Conservation (phyloP, 2,329 filamentous ascomycete genomes). For the Colletotrichum gigasporum region DNA sequence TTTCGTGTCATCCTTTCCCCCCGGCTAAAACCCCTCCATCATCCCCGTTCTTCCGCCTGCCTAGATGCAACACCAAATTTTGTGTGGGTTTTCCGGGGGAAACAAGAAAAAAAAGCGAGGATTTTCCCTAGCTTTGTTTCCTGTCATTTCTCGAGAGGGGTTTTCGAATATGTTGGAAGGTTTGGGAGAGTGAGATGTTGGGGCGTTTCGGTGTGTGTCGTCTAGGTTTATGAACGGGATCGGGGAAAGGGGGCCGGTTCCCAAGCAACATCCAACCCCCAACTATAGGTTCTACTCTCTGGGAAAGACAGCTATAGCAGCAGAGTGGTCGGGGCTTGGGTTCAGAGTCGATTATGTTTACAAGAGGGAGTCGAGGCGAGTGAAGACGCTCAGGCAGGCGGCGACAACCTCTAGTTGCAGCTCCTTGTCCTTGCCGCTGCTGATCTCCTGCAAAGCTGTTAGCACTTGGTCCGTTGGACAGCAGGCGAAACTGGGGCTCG, state of each 20-base stretch:
- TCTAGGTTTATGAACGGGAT: slow-evolving; percentile 24
- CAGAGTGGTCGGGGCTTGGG: neutral
- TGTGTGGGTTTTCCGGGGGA: slow-evolving; percentile 13
- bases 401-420: slow-evolving; percentile 97
- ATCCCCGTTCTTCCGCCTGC: no score
- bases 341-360: slow-evolving; percentile 53
- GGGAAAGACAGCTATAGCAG: neutral
- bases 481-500: neutral
- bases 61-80: slow-evolving; percentile 25
- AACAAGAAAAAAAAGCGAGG: neutral
- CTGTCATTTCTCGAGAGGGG: slow-evolving; percentile 29
- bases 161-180: slow-evolving; percentile 17
- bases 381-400: slow-evolving; percentile 97
- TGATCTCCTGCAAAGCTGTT: slow-evolving; percentile 71
- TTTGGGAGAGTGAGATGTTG: slow-evolving; percentile 6
- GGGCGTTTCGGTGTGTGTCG: slow-evolving; percentile 18
- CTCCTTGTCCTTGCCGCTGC: slow-evolving; percentile 89
- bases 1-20: slow-evolving; percentile 2
- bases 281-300: no score
- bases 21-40: slow-evolving; percentile 13
- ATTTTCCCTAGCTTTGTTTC: neutral
- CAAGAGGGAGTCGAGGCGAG: slow-evolving; percentile 93
- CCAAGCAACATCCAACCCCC: no score
- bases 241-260: neutral
- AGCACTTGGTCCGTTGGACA: slow-evolving; percentile 11